Percentiles rank a stretch among this genome's conserved stretches.
Conservation (phyloP, 139 green algal genomes). For the Tetratostichococcus sp. region DNA sequence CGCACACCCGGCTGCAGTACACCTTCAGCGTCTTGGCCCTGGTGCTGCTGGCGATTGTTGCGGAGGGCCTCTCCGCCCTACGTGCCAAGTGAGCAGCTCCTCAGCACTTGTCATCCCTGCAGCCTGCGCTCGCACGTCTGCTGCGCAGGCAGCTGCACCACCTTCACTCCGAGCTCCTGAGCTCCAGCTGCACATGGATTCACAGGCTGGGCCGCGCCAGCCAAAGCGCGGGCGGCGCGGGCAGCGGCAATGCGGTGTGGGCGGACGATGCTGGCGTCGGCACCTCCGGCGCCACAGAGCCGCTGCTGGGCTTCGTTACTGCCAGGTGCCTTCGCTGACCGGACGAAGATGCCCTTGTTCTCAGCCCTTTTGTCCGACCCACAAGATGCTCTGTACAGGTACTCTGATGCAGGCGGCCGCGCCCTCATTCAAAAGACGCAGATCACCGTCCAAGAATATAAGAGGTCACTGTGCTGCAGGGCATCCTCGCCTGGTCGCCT, state of each 20-base stretch:
- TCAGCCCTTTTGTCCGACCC: too few relatives aligned
- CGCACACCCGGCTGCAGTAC: constrained; percentile 2
- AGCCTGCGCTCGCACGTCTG: not conserved
- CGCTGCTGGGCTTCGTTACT: not conserved
- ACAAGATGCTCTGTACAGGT: too few relatives aligned
- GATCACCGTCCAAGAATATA: too few relatives aligned
- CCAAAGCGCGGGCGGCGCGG: not conserved
- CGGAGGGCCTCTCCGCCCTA: not conserved
- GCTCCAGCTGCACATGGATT: too few relatives aligned
- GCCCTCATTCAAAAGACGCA: too few relatives aligned
- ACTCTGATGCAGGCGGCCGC: too few relatives aligned
- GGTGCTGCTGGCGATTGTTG: not conserved
- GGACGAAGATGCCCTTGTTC: too few relatives aligned
- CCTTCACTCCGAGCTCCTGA: too few relatives aligned
- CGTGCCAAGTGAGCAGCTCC: not conserved
- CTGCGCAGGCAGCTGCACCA: too few relatives aligned
- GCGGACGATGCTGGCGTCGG: not conserved
- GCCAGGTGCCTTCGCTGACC: not conserved
- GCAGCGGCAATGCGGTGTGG: not conserved
- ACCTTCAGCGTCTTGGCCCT: not conserved
- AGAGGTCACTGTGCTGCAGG: too few relatives aligned
- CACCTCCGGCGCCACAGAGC: not conserved
- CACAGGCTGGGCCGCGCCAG: not conserved
- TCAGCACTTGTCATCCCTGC: too few relatives aligned
- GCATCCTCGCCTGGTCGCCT: not conserved